These are phyloP conservation scores for Ascochyta pisi DNA, from an alignment of 2,329 filamentous ascomycete genomes.

Conservation along the genomic window DNA sequence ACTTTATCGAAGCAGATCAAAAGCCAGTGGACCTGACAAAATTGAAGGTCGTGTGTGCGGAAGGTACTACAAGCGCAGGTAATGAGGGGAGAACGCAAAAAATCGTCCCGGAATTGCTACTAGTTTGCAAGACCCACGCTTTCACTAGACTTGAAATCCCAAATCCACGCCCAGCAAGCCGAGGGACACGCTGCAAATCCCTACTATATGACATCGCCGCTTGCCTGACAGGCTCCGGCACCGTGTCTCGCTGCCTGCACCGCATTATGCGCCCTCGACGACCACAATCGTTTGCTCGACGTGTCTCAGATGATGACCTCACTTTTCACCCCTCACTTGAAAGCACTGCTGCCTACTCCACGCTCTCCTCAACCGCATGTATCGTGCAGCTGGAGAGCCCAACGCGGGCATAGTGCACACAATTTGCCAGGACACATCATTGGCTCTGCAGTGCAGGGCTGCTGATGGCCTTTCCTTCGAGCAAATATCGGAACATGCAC, in stretches of 20 bases:
- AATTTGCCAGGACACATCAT: conserved; percentile 13
- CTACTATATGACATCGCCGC: conserved; percentile 17
- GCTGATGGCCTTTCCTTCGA: conserved; percentile 21
- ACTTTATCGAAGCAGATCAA: conserved; percentile 36
- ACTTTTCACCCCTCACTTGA: conserved; percentile 20
- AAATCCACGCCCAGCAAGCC: conserved; percentile 20
- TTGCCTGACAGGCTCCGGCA: conserved; percentile 8
- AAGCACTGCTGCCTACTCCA: conserved; percentile 17
- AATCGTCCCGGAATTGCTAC: not conserved
- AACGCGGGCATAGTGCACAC: conserved; percentile 10
- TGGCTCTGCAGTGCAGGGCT: conserved; percentile 21
- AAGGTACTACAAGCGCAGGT: conserved; percentile 33
- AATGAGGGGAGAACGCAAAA: conserved; percentile 24
- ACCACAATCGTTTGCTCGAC: conserved; percentile 8
- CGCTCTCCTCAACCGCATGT: conserved; percentile 15
- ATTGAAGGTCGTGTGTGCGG: conserved; percentile 46
- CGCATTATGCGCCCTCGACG: conserved; percentile 1
- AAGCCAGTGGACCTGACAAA: conserved; percentile 34
- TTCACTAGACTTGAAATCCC: conserved; percentile 6
- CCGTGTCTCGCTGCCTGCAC: conserved; percentile 8
- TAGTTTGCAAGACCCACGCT: conserved; percentile 9
- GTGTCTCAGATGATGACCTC: conserved; percentile 13
- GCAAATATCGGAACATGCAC: conserved; percentile 22
- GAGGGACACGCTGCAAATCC: conserved; percentile 25
- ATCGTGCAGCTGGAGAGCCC: conserved; percentile 16